Conservation (phyloP, 2,329 filamentous ascomycete species). For the Ophiostoma sp. region DNA sequence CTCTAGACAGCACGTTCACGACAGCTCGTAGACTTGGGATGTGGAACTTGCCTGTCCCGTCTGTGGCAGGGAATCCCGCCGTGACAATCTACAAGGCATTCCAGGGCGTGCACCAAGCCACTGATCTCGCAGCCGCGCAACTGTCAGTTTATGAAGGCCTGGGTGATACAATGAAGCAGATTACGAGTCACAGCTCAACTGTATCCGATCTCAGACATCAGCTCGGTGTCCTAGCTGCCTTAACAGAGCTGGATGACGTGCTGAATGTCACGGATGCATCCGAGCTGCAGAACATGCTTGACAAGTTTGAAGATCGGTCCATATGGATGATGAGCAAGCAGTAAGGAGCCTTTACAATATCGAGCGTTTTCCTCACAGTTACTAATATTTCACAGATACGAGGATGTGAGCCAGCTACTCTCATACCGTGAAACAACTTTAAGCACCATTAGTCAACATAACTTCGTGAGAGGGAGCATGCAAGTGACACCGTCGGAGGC, state of each 20-base stretch:
- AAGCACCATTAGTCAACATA: conserved; percentile 68
- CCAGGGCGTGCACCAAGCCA: conserved; percentile 67
- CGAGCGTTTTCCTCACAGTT: background rate
- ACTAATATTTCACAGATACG: conserved; percentile 40
- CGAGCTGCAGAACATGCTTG: conserved; percentile 58
- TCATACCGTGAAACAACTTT: conserved; percentile 79
- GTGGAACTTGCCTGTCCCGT: conserved; percentile 81
- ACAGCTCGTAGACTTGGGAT: conserved; percentile 79
- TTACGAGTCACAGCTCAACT: conserved; percentile 47
- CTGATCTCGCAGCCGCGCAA: conserved; percentile 49
- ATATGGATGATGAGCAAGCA: conserved; percentile 68
- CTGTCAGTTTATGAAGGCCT: conserved; percentile 60
- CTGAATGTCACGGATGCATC: conserved; percentile 55
- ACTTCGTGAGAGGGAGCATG: conserved; percentile 55
- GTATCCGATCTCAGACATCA: conserved; percentile 50
- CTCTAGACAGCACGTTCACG: conserved; percentile 67
- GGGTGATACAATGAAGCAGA: conserved; percentile 52
- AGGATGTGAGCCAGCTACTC: conserved; percentile 73
- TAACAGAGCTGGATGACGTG: conserved; percentile 78
- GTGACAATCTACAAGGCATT: conserved; percentile 74
- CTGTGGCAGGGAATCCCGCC: conserved; percentile 53
- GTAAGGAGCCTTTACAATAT: background rate
- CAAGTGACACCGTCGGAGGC: conserved; percentile 59
- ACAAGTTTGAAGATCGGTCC: conserved; percentile 59
- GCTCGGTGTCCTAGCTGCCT: conserved; percentile 60